phyloP scores from a whole-genome alignment of 345 rosid species.

The Turritis glabra region DNA sequence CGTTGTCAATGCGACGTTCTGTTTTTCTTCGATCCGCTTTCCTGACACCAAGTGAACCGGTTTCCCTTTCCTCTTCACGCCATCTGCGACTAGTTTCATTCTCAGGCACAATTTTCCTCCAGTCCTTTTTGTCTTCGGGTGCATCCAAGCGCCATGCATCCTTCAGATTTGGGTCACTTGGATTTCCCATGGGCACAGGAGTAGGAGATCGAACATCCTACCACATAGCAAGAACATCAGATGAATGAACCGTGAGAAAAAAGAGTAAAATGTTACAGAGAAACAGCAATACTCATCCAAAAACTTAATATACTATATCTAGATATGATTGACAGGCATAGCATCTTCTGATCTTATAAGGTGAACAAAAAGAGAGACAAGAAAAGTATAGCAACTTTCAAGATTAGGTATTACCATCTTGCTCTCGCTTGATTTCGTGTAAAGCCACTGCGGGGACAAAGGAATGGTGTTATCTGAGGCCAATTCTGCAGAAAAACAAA shows the following conservation, averaged over 20 bases:
- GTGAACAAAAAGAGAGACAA: not conserved
- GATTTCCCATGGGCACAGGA: constrained; percentile 45
- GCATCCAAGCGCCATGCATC: constrained; percentile 72
- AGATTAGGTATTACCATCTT: constrained; percentile 45
- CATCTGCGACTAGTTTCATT: constrained; percentile 61
- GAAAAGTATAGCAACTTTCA: not conserved
- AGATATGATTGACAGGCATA: not conserved
- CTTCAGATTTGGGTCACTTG: constrained; percentile 52
- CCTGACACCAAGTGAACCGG: constrained; percentile 61
- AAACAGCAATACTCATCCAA: not conserved
- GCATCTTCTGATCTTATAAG: constrained; percentile 17
- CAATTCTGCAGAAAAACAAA: constrained; percentile 46
- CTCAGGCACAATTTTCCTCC: constrained; percentile 55
- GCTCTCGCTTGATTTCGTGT: constrained; percentile 65
- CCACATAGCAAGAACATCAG: constrained; percentile 18
- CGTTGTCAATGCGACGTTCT: constrained; percentile 52
- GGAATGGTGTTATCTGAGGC: constrained; percentile 83
- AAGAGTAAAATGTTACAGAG: not conserved
- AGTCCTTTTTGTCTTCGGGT: constrained; percentile 63
- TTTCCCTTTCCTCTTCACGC: constrained; percentile 90
- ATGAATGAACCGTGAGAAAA: not conserved
- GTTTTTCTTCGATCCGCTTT: constrained; percentile 64
- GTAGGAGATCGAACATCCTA: constrained; percentile 58
- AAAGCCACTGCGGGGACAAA: constrained; percentile 94
- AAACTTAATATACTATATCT: not conserved